Evolutionary conservation across 768 basidiomycete genomes (phyloP), one percentile per base, ranked within the genome.

Genomic region (Chalciporus chontae): DNA sequence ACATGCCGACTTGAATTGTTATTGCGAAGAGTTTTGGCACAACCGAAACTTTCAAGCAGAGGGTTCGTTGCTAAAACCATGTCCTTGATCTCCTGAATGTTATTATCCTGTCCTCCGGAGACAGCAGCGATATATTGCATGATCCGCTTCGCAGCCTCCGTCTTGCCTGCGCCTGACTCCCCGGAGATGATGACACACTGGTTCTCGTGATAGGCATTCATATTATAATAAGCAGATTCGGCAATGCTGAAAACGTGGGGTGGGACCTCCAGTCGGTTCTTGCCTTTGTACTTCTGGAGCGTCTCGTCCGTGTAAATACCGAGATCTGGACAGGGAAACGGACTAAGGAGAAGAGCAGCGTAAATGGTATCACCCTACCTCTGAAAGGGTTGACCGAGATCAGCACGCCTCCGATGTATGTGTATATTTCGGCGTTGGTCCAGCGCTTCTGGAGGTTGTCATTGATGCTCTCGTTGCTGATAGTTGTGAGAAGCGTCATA

Each of bases 121-220:
- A 98, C 96, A 9, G 91, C 96, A 14, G 96, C 96, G 59, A 99
- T 95, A 64, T 99, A 99, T 68, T 97, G 94, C 96, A 99, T 99
- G 70, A 99, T 98, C 43, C 94, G 84, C 69, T 98, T 98, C 18
- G 96, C 96, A 3, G 96, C 96, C 70, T 98, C 96, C 3, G 96
- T 99, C 77, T 99, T 99, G 44, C 96, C 96, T 4, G 96, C 96
- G 44, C 96, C 96, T 14, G 94, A 97, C 74, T 99, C 96, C 47
- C 96, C 96, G 31, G 94, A 94, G 62, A 99, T 98, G 72, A 99
- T 99, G 47, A 99, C 95, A 67, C 95, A 98, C 73, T 99, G 96
- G 64, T 98, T 99, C 72, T 99, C 95, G 69, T 94, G 89, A 71
- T 99, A 96, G 24, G 94, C 91, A 56, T 93, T 94, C 96, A 99